Evolutionary conservation across 257 asterid genomes (phyloP).

Genomic region (Coffea canephora): DNA sequence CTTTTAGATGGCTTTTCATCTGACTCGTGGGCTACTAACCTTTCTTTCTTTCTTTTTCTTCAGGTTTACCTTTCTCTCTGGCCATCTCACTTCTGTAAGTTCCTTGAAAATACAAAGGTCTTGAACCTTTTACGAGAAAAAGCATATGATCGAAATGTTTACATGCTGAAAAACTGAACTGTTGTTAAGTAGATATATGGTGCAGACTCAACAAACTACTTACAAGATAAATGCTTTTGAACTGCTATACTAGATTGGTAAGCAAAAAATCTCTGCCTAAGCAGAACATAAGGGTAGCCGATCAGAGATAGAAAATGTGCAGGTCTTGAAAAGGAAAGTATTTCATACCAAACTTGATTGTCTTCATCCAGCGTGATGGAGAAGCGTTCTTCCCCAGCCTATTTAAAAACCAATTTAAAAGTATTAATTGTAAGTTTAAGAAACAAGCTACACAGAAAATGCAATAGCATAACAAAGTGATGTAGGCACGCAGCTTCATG

Average conservation of each 20-base stretch:
- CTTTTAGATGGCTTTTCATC: too few relatives aligned
- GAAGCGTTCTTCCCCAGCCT: slow-evolving; percentile 99
- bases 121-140: too few relatives aligned
- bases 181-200: neutral
- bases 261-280: slow-evolving; percentile 81
- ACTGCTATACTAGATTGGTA: slow-evolving; percentile 65
- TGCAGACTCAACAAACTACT: neutral
- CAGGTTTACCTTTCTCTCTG: too few relatives aligned
- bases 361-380: slow-evolving; percentile 86
- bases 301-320: slow-evolving; percentile 59
- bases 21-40: too few relatives aligned
- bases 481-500: neutral
- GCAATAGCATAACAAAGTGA: slow-evolving; percentile 5
- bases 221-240: slow-evolving; percentile 45
- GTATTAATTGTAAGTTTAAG: neutral
- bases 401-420: slow-evolving; percentile 27
- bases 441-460: neutral
- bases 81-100: too few relatives aligned
- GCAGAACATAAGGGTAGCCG: slow-evolving; percentile 78
- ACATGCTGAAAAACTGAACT: too few relatives aligned
- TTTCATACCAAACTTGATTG: slow-evolving; percentile 89
- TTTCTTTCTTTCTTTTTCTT: too few relatives aligned
- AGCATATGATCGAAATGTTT: too few relatives aligned
- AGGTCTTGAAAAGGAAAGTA: slow-evolving; percentile 85
- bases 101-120: too few relatives aligned